phyloP scores from a whole-genome alignment of 495 filamentous ascomycete species.

The Neurospora sp. region DNA sequence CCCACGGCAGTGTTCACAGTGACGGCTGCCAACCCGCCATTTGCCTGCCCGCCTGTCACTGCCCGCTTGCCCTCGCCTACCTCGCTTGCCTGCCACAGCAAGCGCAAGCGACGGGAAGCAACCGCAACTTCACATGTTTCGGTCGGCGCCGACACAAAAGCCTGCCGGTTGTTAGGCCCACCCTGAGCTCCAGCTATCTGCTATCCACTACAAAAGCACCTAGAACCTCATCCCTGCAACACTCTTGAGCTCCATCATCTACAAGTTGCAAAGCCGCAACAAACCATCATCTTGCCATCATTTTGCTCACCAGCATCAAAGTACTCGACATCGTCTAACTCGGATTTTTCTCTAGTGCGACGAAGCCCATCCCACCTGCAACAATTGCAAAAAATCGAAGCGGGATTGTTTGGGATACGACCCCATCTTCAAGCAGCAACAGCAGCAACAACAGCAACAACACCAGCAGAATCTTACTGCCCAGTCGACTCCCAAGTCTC shows the following conservation, averaged over 20 bases:
- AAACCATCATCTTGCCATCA: not conserved
- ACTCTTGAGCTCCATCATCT: not conserved
- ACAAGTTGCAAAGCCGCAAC: not conserved
- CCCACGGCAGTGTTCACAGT: not conserved
- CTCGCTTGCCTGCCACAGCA: not conserved
- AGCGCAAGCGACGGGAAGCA: not conserved
- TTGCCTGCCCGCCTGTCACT: not conserved
- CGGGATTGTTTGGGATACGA: conserved; percentile 97
- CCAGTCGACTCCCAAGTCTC: conserved; percentile 17
- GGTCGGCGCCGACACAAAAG: not conserved
- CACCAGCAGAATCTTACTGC: conserved; percentile 17
- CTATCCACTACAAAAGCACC: not conserved
- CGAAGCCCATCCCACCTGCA: conserved; percentile 87
- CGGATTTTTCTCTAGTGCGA: conserved; percentile 59
- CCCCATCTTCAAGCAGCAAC: conserved; percentile 89
- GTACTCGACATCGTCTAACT: conserved; percentile 6
- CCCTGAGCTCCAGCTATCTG: not conserved
- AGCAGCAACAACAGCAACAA: conserved; percentile 31
- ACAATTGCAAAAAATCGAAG: conserved; percentile 97
- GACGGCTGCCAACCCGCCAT: not conserved
- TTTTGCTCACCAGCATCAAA: not conserved
- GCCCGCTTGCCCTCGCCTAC: not conserved
- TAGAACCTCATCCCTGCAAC: not conserved
- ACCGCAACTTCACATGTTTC: not conserved
- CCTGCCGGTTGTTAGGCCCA: not conserved